Evolutionary conservation across 345 rosid genomes (phyloP).

Genomic region (Arabidopsis arenosa): DNA sequence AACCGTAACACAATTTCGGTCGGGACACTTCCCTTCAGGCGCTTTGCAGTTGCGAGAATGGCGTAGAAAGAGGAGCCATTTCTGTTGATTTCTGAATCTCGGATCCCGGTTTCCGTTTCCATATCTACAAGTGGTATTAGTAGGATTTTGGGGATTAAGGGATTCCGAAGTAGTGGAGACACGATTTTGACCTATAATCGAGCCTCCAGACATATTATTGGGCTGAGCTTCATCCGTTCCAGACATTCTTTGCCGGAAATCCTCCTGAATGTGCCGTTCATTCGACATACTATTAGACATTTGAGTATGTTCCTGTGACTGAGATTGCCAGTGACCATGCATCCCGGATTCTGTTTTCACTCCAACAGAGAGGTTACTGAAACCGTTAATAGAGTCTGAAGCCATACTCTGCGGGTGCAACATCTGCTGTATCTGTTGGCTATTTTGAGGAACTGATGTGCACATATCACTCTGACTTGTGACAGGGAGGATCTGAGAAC

Average conservation of each 20-base stretch:
- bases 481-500: conserved; percentile 53
- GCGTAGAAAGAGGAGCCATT: conserved; percentile 87
- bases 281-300: conserved; percentile 53
- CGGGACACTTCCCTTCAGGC: conserved; percentile 89
- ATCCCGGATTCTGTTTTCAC: conserved; percentile 58
- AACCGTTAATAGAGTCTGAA: conserved; percentile 63
- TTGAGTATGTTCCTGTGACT: conserved; percentile 61
- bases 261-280: conserved; percentile 80
- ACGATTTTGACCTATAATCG: conserved; percentile 53
- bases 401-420: conserved; percentile 65
- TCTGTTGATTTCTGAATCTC: conserved; percentile 78
- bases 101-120: conserved; percentile 69
- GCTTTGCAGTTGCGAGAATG: conserved; percentile 90
- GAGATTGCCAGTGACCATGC: conserved; percentile 72
- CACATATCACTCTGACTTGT: conserved; percentile 58
- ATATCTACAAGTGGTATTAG: conserved; percentile 53
- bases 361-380: conserved; percentile 60
- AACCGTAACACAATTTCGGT: conserved; percentile 62
- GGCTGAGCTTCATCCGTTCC: conserved; percentile 81
- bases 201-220: conserved; percentile 73
- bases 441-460: conserved; percentile 59
- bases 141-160: conserved; percentile 47
- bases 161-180: conserved; percentile 57
- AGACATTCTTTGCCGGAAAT: conserved; percentile 76
- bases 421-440: conserved; percentile 74